Evolutionary conservation across 164 flowering plant species (phyloP).

Genomic region (Nymphaea thermarum): DNA sequence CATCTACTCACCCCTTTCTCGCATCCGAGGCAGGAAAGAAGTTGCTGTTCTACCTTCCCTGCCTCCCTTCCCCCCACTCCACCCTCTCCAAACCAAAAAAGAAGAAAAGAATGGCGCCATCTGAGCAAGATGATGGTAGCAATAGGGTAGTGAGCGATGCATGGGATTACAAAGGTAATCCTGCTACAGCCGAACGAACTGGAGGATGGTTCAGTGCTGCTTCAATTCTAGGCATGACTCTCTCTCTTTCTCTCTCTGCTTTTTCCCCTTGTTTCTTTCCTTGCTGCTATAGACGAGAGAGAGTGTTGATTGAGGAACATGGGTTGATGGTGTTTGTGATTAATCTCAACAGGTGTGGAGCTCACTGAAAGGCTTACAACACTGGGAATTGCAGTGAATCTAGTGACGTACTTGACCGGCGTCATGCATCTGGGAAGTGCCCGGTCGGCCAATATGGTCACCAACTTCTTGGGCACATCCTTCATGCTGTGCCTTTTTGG

Average conservation of each 20-base stretch:
- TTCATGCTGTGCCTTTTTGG: conserved; percentile 77
- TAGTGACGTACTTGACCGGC: conserved; percentile 70
- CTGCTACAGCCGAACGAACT: conserved; percentile 36
- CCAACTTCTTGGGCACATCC: conserved; percentile 82
- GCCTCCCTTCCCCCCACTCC: background rate
- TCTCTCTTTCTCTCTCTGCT: background rate
- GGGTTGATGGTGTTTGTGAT: too few species aligned
- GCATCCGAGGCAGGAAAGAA: too few species aligned
- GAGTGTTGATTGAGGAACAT: too few species aligned
- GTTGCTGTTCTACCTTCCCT: too few species aligned
- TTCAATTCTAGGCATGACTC: conserved; percentile 59
- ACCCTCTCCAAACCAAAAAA: background rate
- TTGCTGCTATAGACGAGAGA: background rate
- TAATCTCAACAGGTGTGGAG: background rate
- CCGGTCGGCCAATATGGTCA: conserved; percentile 69
- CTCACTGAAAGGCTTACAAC: conserved; percentile 67
- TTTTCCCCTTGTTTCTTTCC: background rate
- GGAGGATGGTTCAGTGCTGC: conserved; percentile 85
- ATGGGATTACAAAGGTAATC: conserved; percentile 72
- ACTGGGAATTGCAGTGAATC: conserved; percentile 91
- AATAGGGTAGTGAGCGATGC: conserved; percentile 30
- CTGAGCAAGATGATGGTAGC: background rate
- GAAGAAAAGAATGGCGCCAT: background rate
- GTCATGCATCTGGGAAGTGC: conserved; percentile 83
- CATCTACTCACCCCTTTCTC: too few species aligned